Percentiles rank a stretch among this genome's conserved stretches.
phyloP scores from a whole-genome alignment of 306 rosid species.

The Sesbania bispinosa region DNA sequence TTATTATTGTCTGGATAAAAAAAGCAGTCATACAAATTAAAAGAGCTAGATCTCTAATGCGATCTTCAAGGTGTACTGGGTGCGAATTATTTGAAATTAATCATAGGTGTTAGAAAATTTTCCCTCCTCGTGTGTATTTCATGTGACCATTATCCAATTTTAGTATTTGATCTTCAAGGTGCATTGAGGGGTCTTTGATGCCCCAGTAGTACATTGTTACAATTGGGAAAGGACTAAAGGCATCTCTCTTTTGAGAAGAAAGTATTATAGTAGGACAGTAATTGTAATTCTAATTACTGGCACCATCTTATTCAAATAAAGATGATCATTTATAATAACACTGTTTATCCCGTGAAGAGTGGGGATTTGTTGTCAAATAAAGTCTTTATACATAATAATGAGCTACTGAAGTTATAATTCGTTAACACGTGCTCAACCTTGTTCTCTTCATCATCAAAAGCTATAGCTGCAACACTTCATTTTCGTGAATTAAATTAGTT shows the following conservation, averaged over 20 bases:
- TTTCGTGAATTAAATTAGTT: no score
- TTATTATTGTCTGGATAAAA: conserved; percentile 3
- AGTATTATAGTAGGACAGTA: conserved; percentile 22
- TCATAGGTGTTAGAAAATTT: background rate
- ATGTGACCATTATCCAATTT: background rate
- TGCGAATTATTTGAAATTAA: background rate
- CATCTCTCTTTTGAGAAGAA: conserved; percentile 8
- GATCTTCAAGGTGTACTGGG: background rate
- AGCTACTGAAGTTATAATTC: conserved; percentile 29
- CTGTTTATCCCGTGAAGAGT: conserved; percentile 39
- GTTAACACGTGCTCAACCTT: conserved; percentile 38
- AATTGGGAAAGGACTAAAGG: background rate
- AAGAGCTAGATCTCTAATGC: background rate
- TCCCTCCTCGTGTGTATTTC: background rate
- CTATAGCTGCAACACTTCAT: background rate
- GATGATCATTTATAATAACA: conserved; percentile 16
- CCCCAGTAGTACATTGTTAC: background rate
- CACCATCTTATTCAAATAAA: conserved; percentile 20
- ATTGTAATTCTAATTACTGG: background rate
- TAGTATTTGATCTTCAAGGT: background rate
- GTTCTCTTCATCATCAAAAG: background rate
- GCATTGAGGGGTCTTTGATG: background rate
- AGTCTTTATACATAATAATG: conserved; percentile 23
- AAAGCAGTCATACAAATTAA: background rate
- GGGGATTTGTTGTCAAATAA: conserved; percentile 8